Conservation (phyloP, 2,329 filamentous ascomycete species). For the Scytalidium lignicola region DNA sequence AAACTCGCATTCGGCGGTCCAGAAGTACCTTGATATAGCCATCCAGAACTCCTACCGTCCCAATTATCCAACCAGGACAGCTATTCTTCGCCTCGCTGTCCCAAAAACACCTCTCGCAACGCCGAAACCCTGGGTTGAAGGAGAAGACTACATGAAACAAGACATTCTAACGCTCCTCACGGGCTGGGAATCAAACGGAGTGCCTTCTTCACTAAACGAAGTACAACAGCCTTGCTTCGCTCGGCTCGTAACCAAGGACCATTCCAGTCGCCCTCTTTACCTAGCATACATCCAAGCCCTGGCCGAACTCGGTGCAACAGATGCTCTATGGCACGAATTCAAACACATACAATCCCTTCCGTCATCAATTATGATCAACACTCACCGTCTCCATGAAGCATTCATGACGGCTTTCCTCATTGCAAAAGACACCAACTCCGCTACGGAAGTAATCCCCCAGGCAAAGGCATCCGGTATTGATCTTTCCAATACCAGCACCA, state of each 20-base stretch:
- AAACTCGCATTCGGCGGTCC: neutral
- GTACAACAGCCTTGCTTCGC: slow-evolving; percentile 1
- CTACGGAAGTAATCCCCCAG: neutral
- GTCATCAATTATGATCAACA: neutral
- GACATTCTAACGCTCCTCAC: slow-evolving; percentile 11
- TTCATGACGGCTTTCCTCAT: neutral
- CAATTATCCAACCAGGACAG: neutral
- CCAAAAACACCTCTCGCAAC: neutral
- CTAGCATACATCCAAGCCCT: slow-evolving; percentile 11
- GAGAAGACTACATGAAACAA: neutral
- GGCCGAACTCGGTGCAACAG: slow-evolving; percentile 8
- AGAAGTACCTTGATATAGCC: neutral
- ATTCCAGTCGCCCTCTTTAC: slow-evolving; percentile 1
- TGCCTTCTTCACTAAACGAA: neutral
- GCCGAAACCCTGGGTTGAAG: neutral
- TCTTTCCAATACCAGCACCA: neutral
- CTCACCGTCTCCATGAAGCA: neutral
- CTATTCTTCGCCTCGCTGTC: neutral
- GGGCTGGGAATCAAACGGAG: slow-evolving; percentile 8
- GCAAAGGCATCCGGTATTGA: neutral
- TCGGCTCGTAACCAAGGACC: neutral
- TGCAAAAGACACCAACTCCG: neutral
- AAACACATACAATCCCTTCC: neutral
- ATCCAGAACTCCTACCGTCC: neutral
- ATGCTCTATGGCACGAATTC: slow-evolving; percentile 11